These are phyloP conservation scores for Cladosporium phlei DNA, from an alignment of 2,329 filamentous ascomycete genomes.

Conservation along the genomic window DNA sequence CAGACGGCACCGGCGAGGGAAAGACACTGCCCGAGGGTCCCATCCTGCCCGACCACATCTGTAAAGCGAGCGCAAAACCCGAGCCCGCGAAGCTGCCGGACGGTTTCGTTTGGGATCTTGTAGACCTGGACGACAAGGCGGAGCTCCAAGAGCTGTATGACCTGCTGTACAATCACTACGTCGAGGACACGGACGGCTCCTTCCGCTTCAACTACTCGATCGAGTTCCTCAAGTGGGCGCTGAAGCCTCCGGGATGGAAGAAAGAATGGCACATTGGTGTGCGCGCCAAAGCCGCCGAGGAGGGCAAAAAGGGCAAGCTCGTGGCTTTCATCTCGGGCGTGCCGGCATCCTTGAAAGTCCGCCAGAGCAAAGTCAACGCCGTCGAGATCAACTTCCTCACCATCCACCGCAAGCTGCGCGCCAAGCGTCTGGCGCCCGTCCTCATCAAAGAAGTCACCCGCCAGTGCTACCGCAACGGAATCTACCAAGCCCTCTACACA, in stretches of 20 bases:
- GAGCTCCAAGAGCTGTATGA: constrained; percentile 88
- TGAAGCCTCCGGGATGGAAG: constrained; percentile 91
- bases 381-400: constrained; percentile 98
- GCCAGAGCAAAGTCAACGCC: constrained; percentile 67
- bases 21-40: constrained; percentile 65
- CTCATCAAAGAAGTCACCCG: constrained; percentile 98
- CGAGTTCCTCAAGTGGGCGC: constrained; percentile 85
- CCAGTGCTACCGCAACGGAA: constrained; percentile 76
- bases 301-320: constrained; percentile 71
- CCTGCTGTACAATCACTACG: constrained; percentile 86
- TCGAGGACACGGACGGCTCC: constrained; percentile 94
- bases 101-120: constrained; percentile 90
- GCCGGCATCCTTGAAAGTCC: constrained; percentile 75
- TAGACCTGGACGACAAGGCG: constrained; percentile 74
- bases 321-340: constrained; percentile 96
- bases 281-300: constrained; percentile 51
- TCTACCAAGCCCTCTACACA: constrained; percentile 96
- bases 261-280: constrained; percentile 95
- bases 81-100: constrained; percentile 69
- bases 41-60: constrained; percentile 72
- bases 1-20: constrained; percentile 40
- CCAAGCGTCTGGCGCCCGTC: constrained; percentile 85
- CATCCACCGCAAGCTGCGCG: constrained; percentile 94
- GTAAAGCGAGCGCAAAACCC: constrained; percentile 46
- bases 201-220: constrained; percentile 96